Percentiles rank a stretch among this genome's conserved stretches.
Evolutionary conservation across 1,139 yeast genomes (phyloP).

Genomic region (Geotrichum siamense): DNA sequence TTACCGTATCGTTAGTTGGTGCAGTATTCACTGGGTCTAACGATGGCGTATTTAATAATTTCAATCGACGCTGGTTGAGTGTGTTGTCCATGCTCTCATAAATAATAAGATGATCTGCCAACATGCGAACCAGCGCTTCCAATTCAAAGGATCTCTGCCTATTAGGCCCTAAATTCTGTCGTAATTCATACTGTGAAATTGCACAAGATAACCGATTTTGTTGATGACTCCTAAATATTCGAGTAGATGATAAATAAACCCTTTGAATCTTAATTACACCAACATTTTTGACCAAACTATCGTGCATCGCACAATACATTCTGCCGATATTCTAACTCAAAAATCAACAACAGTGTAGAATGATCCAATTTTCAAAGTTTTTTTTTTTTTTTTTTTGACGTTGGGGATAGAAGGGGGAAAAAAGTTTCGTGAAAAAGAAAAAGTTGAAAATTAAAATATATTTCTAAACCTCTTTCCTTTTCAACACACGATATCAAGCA

Average conservation of each 20-base stretch:
- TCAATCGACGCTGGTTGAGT: slow-evolving; percentile 12
- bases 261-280: background rate
- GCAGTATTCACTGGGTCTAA: background rate
- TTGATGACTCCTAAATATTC: background rate
- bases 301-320: background rate
- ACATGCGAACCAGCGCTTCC: slow-evolving; percentile 29
- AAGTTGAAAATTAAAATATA: too few relatives aligned
- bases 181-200: slow-evolving; percentile 19
- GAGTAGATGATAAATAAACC: background rate
- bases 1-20: background rate
- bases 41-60: slow-evolving; percentile 6
- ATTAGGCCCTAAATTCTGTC: slow-evolving; percentile 23
- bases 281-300: background rate
- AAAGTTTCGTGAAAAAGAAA: too few relatives aligned
- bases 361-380: too few relatives aligned
- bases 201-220: background rate
- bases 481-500: too few relatives aligned
- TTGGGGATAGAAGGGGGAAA: too few relatives aligned
- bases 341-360: too few relatives aligned
- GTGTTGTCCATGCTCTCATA: slow-evolving; percentile 26
- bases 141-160: slow-evolving; percentile 22
- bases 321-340: too few relatives aligned
- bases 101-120: slow-evolving; percentile 26
- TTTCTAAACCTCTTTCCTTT: too few relatives aligned
- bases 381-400: too few relatives aligned